phyloP scores from a whole-genome alignment of 2,329 filamentous ascomycete species.

The Chaetomium olivaceum region DNA sequence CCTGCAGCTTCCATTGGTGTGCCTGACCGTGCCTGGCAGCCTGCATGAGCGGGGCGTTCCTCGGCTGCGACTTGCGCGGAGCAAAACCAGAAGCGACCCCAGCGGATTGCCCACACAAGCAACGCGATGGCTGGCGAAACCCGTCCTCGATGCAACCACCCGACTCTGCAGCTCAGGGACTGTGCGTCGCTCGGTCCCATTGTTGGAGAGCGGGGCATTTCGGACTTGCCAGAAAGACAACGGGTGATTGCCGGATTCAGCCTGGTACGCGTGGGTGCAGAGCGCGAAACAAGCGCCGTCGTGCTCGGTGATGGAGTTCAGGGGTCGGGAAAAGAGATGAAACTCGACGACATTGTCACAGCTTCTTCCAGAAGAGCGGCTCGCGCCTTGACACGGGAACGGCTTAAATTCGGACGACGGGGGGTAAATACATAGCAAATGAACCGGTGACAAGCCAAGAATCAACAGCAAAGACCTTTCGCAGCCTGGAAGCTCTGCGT shows the following conservation, averaged over 20 bases:
- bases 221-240: constrained; percentile 21
- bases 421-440: background rate
- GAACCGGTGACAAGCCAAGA: background rate
- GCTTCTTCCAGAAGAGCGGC: constrained; percentile 35
- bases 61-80: constrained; percentile 4
- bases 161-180: background rate
- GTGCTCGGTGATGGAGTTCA: constrained; percentile 19
- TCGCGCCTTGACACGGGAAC: constrained; percentile 5
- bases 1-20: constrained; percentile 25
- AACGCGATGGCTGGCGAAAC: background rate
- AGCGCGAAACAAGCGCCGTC: constrained; percentile 31
- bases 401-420: constrained; percentile 17
- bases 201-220: constrained; percentile 9
- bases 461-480: background rate
- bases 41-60: constrained; percentile 19
- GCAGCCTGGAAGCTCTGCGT: background rate
- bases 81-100: constrained; percentile 1
- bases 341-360: constrained; percentile 32
- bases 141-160: constrained; percentile 3
- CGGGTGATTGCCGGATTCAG: constrained; percentile 26
- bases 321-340: constrained; percentile 30
- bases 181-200: constrained; percentile 12
- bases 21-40: constrained; percentile 19
- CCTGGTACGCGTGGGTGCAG: constrained; percentile 21
- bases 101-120: background rate